Conservation (phyloP, 176 grass and related monocot genomes). For the Aegilops sharonensis region DNA sequence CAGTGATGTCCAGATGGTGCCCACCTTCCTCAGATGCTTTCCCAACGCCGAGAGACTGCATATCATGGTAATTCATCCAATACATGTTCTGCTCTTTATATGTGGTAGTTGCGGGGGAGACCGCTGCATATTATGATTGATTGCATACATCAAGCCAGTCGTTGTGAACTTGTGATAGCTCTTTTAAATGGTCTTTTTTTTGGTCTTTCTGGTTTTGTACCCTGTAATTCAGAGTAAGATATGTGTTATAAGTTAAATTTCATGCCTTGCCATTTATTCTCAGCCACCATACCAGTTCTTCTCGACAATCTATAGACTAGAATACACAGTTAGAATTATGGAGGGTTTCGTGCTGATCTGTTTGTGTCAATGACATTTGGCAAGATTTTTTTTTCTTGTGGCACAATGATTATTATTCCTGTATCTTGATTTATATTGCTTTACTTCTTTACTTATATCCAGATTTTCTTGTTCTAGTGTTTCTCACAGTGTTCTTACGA, state of each 20-base stretch:
- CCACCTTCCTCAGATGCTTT: slow-evolving; percentile 25
- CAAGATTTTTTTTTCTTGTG: background rate
- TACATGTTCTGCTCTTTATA: background rate
- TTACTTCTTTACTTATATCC: background rate
- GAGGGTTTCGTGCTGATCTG: too few species aligned
- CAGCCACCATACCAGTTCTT: too few species aligned
- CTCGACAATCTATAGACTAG: too few species aligned
- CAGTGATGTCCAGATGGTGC: slow-evolving; percentile 9
- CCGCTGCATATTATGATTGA: background rate
- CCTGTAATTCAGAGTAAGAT: background rate
- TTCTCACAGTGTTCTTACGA: background rate
- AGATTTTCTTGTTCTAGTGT: background rate
- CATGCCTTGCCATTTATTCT: too few species aligned
- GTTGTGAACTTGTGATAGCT: background rate
- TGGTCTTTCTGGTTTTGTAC: background rate
- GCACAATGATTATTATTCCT: background rate
- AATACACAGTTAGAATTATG: too few species aligned
- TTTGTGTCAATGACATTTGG: too few species aligned
- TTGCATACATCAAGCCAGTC: background rate
- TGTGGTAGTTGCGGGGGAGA: too few species aligned
- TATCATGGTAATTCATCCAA: background rate
- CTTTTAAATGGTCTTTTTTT: background rate
- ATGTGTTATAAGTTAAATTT: too few species aligned
- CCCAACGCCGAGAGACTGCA: background rate
- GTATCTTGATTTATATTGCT: background rate